These are phyloP conservation scores for Candida railenensis DNA, from an alignment of 805 yeast genomes.

Conservation along the genomic window DNA sequence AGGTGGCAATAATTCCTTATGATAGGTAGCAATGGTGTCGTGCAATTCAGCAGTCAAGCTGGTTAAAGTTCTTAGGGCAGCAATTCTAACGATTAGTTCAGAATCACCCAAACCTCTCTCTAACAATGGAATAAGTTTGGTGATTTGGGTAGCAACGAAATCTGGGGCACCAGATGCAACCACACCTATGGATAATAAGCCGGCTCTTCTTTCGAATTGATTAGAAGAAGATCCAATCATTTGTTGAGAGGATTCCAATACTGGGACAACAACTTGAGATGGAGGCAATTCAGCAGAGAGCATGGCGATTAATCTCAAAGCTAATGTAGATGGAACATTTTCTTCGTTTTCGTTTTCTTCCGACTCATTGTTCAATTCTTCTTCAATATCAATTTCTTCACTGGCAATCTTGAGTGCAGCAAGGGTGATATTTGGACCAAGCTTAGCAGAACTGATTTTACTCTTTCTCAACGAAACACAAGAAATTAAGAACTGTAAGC, in stretches of 20 bases:
- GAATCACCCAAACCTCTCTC: slow-evolving; percentile 75
- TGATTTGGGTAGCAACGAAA: slow-evolving; percentile 72
- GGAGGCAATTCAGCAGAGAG: slow-evolving; percentile 88
- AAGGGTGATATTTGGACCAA: slow-evolving; percentile 77
- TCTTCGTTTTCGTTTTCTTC: slow-evolving; percentile 95
- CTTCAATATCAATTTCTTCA: slow-evolving; percentile 73
- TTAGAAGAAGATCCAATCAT: slow-evolving; percentile 58
- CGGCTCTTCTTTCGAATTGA: slow-evolving; percentile 83
- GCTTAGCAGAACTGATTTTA: slow-evolving; percentile 72
- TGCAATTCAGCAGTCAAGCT: slow-evolving; percentile 82
- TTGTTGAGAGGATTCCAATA: slow-evolving; percentile 61
- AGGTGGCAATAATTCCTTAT: slow-evolving; percentile 78
- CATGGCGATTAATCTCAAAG: slow-evolving; percentile 74
- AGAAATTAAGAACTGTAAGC: slow-evolving; percentile 79
- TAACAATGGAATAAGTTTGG: slow-evolving; percentile 69
- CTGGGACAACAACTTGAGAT: slow-evolving; percentile 80
- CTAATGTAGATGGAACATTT: slow-evolving; percentile 72
- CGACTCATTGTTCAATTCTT: slow-evolving; percentile 73
- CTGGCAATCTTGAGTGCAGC: slow-evolving; percentile 75
- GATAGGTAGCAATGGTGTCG: slow-evolving; percentile 80
- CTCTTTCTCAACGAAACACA: slow-evolving; percentile 78
- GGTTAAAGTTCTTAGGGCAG: slow-evolving; percentile 80
- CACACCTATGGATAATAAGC: slow-evolving; percentile 74
- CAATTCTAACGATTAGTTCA: slow-evolving; percentile 73
- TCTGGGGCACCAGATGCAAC: slow-evolving; percentile 95